Conservation (phyloP, 2,329 filamentous ascomycete species). For the Trichoderma breve region DNA sequence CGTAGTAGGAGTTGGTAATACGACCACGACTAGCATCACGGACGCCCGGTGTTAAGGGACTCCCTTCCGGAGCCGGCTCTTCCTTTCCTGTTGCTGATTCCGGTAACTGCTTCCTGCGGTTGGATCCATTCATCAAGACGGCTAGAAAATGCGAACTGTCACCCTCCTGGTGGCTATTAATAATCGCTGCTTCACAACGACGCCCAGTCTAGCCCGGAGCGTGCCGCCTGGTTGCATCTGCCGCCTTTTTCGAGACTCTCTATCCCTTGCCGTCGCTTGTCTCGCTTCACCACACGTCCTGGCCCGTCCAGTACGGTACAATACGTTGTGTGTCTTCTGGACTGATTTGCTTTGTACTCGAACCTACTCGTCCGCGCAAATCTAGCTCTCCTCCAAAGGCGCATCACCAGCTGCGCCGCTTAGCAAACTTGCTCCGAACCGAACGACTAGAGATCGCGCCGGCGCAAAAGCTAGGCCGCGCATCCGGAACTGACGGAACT, state of each 20-base stretch:
- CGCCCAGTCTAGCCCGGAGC: background rate
- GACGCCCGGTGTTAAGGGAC: background rate
- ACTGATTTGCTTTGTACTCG: background rate
- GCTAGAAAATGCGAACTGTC: background rate
- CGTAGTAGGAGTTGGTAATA: background rate
- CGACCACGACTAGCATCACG: background rate
- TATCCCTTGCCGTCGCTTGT: background rate
- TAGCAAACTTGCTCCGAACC: background rate
- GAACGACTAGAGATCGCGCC: background rate
- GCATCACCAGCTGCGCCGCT: background rate
- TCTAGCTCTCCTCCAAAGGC: background rate
- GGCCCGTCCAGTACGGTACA: background rate
- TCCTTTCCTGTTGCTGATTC: background rate
- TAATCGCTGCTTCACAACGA: background rate
- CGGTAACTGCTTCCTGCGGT: background rate
- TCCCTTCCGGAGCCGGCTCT: background rate
- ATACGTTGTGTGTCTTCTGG: background rate
- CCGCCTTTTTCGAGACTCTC: background rate
- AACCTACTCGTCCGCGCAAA: too few species aligned
- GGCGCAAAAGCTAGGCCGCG: background rate
- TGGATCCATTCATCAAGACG: background rate
- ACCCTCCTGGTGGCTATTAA: background rate
- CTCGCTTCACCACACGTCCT: background rate
- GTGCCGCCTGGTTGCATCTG: background rate
- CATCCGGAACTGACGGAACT: conserved; percentile 15